Base-by-base conservation (phyloP, 2,329 filamentous ascomycete species). In the Didymella sp. region DNA sequence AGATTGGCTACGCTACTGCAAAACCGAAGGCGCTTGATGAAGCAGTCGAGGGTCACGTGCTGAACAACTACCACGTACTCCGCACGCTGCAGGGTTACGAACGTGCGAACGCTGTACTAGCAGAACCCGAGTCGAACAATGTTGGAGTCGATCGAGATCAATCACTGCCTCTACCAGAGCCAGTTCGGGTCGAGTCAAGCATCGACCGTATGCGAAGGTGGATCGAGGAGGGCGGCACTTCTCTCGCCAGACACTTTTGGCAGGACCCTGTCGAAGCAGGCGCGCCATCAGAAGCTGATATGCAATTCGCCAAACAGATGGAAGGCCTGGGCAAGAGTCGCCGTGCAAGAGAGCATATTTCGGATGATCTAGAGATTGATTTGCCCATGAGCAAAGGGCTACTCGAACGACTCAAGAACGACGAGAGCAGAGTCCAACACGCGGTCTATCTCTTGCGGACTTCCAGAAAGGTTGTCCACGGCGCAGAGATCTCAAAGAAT, bases 41-140 rank as follows among this genome's bases (percentile, higher is more conserved):
- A 6, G 57, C 66, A 45, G 52, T 72, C 9, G 67, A 71, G 53
- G 59, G 66, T 3, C 64, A 68, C 27, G 57, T 71, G 6, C 17
- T 73, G 30, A 74, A 71, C 27, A 68, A 73, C 27, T 66, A 73
- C 30, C 54, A 63, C 45, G 52, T 73, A n/a, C 68, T 72, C 25
- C 67, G 73, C 21, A 56, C 55, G 22, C 58, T 68, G 51, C 62
- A 66, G 35, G 59, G 70, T 21, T 44, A 72, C 43, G 57, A 52
- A 31, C 46, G 62, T 19, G 19, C 55, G 22, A 57, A 63, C 22
- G 12, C 12, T 43, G n/a, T 19, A n/a, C 30, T 17, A 25, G 5
- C 24, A 12, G 24, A 24, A 6, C 28, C 38, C 31, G 37, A 48
- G 9, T 17, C 37, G 2, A 27, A 30, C 12, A 51, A 43, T 7